Evolutionary conservation across 2,329 filamentous ascomycete genomes (phyloP).

Genomic region (Lasiodiplodia citricola): DNA sequence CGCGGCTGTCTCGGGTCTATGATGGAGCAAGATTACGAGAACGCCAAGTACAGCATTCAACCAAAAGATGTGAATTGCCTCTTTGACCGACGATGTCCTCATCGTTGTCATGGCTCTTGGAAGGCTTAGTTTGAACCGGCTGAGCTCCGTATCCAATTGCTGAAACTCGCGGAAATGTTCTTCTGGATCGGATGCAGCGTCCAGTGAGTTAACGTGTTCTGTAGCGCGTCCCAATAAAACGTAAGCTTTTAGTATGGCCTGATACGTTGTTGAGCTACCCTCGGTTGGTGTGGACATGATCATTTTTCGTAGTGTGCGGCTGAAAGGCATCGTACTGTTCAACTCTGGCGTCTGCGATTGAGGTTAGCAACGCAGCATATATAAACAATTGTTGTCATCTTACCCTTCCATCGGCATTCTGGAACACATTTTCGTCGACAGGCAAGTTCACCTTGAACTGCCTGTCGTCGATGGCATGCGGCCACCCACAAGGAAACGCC

Average conservation of each 20-base stretch:
- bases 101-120: slow-evolving; percentile 32
- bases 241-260: slow-evolving; percentile 32
- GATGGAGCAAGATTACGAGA: slow-evolving; percentile 36
- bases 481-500: slow-evolving; percentile 39
- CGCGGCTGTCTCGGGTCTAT: slow-evolving; percentile 26
- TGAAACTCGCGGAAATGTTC: slow-evolving; percentile 36
- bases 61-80: slow-evolving; percentile 32
- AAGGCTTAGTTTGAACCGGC: slow-evolving; percentile 37
- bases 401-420: not conserved
- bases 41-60: slow-evolving; percentile 35
- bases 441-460: slow-evolving; percentile 42
- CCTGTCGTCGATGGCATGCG: slow-evolving; percentile 36
- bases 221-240: slow-evolving; percentile 37
- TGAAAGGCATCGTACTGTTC: slow-evolving; percentile 31
- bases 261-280: slow-evolving; percentile 34
- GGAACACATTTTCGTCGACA: slow-evolving; percentile 31
- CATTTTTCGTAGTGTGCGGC: slow-evolving; percentile 33
- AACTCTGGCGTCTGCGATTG: not conserved
- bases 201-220: slow-evolving; percentile 38
- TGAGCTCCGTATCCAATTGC: slow-evolving; percentile 34
- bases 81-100: not conserved
- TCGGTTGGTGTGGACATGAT: slow-evolving; percentile 32
- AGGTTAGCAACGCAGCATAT: not conserved
- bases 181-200: slow-evolving; percentile 32
- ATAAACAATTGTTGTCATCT: not conserved